Conservation (phyloP, 306 rosid species). For the Gillenia trifoliata region DNA sequence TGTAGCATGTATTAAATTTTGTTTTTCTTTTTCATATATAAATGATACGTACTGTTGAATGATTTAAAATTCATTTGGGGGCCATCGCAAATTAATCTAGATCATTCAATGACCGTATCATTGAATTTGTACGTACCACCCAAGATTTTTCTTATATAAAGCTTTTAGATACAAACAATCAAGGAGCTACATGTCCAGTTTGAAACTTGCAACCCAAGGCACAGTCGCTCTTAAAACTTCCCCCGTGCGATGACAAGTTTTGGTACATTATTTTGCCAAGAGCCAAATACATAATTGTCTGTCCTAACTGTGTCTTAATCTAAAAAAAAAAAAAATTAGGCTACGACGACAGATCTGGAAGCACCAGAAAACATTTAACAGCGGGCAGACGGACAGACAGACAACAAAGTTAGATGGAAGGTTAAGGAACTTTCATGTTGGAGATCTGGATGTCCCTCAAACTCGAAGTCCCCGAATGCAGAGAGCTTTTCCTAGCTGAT, state of each 20-base stretch:
- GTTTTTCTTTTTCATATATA: too few species aligned
- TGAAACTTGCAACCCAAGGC: slow-evolving; percentile 19
- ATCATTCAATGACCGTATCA: too few species aligned
- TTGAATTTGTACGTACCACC: too few species aligned
- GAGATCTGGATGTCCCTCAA: slow-evolving; percentile 21
- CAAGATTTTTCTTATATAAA: slow-evolving; percentile 3
- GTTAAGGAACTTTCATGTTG: slow-evolving; percentile 8
- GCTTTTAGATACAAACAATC: slow-evolving; percentile 24
- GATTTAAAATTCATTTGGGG: too few species aligned
- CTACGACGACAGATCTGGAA: slow-evolving; percentile 41
- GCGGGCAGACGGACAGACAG: neutral
- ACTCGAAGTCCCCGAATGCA: slow-evolving; percentile 1
- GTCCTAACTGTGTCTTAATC: slow-evolving; percentile 26
- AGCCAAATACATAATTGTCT: slow-evolving; percentile 6
- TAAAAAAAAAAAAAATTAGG: slow-evolving; percentile 19
- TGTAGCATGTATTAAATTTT: too few species aligned
- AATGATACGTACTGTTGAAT: too few species aligned
- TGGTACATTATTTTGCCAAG: slow-evolving; percentile 23
- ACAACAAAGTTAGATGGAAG: slow-evolving; percentile 17
- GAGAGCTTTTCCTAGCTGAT: neutral
- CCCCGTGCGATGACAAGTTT: slow-evolving; percentile 14
- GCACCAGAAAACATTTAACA: slow-evolving; percentile 37
- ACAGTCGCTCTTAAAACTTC: slow-evolving; percentile 22
- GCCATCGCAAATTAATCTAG: too few species aligned
- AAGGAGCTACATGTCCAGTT: slow-evolving; percentile 29